Evolutionary conservation across 1,139 yeast genomes (phyloP).

Genomic region (Pichia kudriavzevii): DNA sequence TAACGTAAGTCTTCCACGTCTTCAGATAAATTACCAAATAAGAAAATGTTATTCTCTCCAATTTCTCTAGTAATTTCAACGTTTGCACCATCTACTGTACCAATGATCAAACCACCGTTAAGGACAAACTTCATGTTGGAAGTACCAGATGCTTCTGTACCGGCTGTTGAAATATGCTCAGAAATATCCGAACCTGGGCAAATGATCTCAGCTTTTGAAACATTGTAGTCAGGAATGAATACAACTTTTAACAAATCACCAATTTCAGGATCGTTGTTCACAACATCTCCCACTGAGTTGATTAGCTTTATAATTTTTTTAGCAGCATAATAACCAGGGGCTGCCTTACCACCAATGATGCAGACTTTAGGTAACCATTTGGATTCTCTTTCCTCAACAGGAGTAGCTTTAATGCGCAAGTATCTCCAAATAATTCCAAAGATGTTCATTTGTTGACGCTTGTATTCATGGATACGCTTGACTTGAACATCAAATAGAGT

Average conservation of each 20-base stretch:
- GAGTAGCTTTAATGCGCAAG: slow-evolving; percentile 61
- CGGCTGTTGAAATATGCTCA: slow-evolving; percentile 96
- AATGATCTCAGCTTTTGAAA: slow-evolving; percentile 87
- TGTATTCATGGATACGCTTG: slow-evolving; percentile 91
- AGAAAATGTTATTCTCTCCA: slow-evolving; percentile 87
- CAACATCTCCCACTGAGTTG: slow-evolving; percentile 72
- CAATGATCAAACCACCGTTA: slow-evolving; percentile 89
- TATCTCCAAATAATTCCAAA: slow-evolving; percentile 85
- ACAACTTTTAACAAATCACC: slow-evolving; percentile 77
- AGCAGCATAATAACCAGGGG: slow-evolving; percentile 96
- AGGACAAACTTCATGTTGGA: slow-evolving; percentile 93
- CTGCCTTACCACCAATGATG: slow-evolving; percentile 90
- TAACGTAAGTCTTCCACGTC: slow-evolving; percentile 81
- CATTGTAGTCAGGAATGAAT: slow-evolving; percentile 87
- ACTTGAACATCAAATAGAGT: slow-evolving; percentile 89
- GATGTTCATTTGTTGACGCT: slow-evolving; percentile 89
- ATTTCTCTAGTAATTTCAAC: slow-evolving; percentile 88
- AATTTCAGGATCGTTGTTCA: slow-evolving; percentile 69
- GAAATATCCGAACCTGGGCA: slow-evolving; percentile 86
- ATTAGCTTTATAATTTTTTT: slow-evolving; percentile 81
- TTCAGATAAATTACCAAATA: slow-evolving; percentile 87
- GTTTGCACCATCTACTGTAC: slow-evolving; percentile 96
- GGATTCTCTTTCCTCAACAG: slow-evolving; percentile 55
- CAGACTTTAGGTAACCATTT: slow-evolving; percentile 71
- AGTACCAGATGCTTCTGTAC: slow-evolving; percentile 95